These are phyloP conservation scores for Kalmanozyma brasiliensis DNA, from an alignment of 1,284 basidiomycete genomes.

Conservation along the genomic window DNA sequence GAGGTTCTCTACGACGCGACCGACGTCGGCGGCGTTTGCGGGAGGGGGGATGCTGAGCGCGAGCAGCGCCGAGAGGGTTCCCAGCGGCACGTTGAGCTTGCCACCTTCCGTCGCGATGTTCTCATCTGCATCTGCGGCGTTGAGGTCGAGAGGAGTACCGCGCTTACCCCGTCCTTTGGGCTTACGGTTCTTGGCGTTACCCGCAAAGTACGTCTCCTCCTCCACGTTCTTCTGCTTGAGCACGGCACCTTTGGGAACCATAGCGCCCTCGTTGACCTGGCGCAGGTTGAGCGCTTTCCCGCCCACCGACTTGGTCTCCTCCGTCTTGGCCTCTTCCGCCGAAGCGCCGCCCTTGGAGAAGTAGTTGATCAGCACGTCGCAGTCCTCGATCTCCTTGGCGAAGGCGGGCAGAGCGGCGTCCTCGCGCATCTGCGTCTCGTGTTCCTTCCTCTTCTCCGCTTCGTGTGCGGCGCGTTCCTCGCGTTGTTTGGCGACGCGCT, in stretches of 20 bases:
- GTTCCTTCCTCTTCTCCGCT: constrained; percentile 81
- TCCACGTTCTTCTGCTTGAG: constrained; percentile 80
- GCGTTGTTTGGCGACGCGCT: constrained; percentile 80
- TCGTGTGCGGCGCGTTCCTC: constrained; percentile 86
- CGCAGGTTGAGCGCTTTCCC: constrained; percentile 82
- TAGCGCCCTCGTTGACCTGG: constrained; percentile 77
- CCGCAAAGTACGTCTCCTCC: constrained; percentile 84
- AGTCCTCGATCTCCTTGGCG: constrained; percentile 94
- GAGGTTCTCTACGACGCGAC: constrained; percentile 86
- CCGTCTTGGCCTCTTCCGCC: constrained; percentile 58
- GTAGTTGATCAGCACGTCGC: constrained; percentile 89
- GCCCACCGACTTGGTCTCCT: constrained; percentile 67
- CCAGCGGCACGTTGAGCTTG: constrained; percentile 81
- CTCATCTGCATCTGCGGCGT: constrained; percentile 20
- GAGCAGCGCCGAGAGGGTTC: constrained; percentile 86
- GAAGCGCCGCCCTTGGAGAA: constrained; percentile 73
- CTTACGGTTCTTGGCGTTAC: constrained; percentile 78
- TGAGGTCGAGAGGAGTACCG: constrained; percentile 50
- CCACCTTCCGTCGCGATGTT: constrained; percentile 58
- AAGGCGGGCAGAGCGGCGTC: constrained; percentile 91
- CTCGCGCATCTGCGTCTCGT: constrained; percentile 83
- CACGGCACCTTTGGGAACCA: constrained; percentile 74
- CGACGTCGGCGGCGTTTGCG: constrained; percentile 79
- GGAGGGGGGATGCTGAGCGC: constrained; percentile 91
- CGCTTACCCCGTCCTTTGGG: constrained; percentile 63